Base-by-base conservation (phyloP, 2,329 filamentous ascomycete genomes). In the Lanzia echinophila region DNA sequence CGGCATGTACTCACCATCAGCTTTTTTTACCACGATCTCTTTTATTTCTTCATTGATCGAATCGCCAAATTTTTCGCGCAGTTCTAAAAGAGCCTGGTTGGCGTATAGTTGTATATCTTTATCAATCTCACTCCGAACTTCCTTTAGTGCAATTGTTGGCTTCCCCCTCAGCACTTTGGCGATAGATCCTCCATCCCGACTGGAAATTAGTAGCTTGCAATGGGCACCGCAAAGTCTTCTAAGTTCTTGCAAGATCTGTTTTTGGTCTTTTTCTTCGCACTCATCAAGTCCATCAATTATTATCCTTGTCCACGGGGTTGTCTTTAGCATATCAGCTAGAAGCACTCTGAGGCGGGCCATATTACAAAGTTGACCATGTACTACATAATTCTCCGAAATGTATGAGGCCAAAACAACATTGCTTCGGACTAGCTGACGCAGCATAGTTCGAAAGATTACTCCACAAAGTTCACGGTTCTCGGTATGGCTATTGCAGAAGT, bases 401-500 rank as follows among this genome's bases (percentile, higher is more conserved):
- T 56, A 34, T 13, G 52, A 31, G 19, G 11, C 19, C 17, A 57
- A 11, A 22, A 54, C 52, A 3, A 17, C 20, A 46, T 56, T 17
- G 1, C 39, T 20, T 43, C 54, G 47, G 6, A 60, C 28, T 8
- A 60, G 10, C 19, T 58, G 56, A 28, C 57, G 24, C 12, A 22
- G 19, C n/a, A 60, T 47, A 3, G 24, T 56, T 17, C 12, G 32
- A 1, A 60, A 20, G 19, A 60, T 53, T 15, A 49, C 32, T 6
- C 15, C 19, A 28, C 17, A 58, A 11, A 56, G 19, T 12, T 59
- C 54, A 15, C 54, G 34, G 33, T 5, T 47, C 22, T 55, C 47
- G n/a, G 33, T 12, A n/a, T 56, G 42, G 20, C 55, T 59, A n/a
- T 52, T 55, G 32, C 57, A 61, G 47, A 61, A 57, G 22, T 58